Percentiles rank a stretch among this genome's conserved stretches.
Conservation (phyloP, 1,284 basidiomycete species). For the Tilletiopsis washingtonensis region DNA sequence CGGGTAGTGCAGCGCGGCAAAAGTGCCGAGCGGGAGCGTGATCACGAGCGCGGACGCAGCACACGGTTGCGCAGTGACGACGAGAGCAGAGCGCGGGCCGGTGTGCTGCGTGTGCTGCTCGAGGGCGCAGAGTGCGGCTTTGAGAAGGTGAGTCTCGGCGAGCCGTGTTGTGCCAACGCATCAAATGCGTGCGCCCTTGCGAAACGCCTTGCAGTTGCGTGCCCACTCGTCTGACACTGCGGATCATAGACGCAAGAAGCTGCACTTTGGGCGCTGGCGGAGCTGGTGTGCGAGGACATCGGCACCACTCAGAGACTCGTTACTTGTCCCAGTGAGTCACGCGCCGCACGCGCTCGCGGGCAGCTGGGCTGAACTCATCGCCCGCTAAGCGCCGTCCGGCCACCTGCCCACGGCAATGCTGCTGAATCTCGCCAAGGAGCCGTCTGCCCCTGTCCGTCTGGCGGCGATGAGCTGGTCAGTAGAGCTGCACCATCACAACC, state of each 20-base stretch:
- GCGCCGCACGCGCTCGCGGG: too few species aligned
- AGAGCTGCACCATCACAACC: too few species aligned
- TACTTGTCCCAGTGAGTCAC: slow-evolving; percentile 8
- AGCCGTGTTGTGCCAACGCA: too few species aligned
- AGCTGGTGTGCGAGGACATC: slow-evolving; percentile 19
- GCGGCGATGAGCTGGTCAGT: slow-evolving; percentile 29
- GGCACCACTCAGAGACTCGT: slow-evolving; percentile 15
- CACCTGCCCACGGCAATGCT: slow-evolving; percentile 29
- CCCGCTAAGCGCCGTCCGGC: slow-evolving; percentile 22
- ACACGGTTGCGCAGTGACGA: slow-evolving; percentile 2
- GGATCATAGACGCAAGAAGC: slow-evolving; percentile 31
- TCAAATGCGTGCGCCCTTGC: too few species aligned
- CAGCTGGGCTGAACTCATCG: too few species aligned
- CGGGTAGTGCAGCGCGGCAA: not conserved
- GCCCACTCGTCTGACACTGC: too few species aligned
- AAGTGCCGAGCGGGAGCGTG: slow-evolving; percentile 10
- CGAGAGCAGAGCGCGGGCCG: not conserved
- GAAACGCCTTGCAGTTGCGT: too few species aligned
- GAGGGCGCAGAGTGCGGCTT: slow-evolving; percentile 27
- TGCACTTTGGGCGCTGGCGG: slow-evolving; percentile 29
- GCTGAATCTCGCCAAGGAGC: slow-evolving; percentile 20
- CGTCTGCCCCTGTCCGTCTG: slow-evolving; percentile 25
- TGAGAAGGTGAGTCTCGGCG: slow-evolving; percentile 11
- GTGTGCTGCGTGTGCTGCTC: slow-evolving; percentile 19
- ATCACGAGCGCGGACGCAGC: slow-evolving; percentile 3